Percentiles rank a stretch among this genome's conserved stretches.
phyloP scores from a whole-genome alignment of 2,329 filamentous ascomycete species.

The Fusarium sp. region DNA sequence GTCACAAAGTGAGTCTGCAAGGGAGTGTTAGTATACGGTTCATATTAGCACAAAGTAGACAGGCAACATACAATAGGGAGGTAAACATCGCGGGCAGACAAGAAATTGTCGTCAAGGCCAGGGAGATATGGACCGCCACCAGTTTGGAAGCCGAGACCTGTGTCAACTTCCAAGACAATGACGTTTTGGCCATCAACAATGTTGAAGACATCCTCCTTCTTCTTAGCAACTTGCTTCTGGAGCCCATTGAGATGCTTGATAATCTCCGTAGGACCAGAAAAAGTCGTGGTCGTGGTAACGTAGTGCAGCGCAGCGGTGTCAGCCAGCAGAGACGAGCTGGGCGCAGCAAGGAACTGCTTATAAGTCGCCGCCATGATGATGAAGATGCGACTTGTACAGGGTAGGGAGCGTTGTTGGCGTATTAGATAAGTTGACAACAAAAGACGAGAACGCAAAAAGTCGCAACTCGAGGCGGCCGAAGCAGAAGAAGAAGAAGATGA shows the following conservation, averaged over 20 bases:
- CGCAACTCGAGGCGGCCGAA: slow-evolving; percentile 31
- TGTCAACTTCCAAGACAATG: slow-evolving; percentile 87
- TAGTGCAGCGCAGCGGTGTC: slow-evolving; percentile 82
- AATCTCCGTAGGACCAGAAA: slow-evolving; percentile 80
- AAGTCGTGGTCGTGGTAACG: slow-evolving; percentile 85
- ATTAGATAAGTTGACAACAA: slow-evolving; percentile 12
- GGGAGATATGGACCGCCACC: slow-evolving; percentile 90
- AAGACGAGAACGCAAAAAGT: slow-evolving; percentile 11
- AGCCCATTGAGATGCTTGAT: slow-evolving; percentile 83
- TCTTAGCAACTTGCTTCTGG: slow-evolving; percentile 83
- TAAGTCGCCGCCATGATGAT: slow-evolving; percentile 67
- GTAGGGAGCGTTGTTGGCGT: slow-evolving; percentile 17
- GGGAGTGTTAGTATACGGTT: slow-evolving; percentile 23
- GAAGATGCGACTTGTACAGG: slow-evolving; percentile 33
- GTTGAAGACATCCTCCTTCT: slow-evolving; percentile 81
- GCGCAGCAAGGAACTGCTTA: slow-evolving; percentile 78
- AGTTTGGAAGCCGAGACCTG: slow-evolving; percentile 82
- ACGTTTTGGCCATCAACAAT: slow-evolving; percentile 78
- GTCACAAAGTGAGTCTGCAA: slow-evolving; percentile 86
- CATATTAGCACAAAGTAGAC: neutral
- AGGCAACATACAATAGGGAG: slow-evolving; percentile 79
- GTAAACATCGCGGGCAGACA: slow-evolving; percentile 83
- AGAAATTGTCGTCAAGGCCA: slow-evolving; percentile 92
- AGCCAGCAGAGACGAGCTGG: slow-evolving; percentile 73
- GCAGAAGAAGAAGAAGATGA: slow-evolving; percentile 13